phyloP scores from a whole-genome alignment of 2,329 filamentous ascomycete species.

The Pyrenochaeta sp. region DNA sequence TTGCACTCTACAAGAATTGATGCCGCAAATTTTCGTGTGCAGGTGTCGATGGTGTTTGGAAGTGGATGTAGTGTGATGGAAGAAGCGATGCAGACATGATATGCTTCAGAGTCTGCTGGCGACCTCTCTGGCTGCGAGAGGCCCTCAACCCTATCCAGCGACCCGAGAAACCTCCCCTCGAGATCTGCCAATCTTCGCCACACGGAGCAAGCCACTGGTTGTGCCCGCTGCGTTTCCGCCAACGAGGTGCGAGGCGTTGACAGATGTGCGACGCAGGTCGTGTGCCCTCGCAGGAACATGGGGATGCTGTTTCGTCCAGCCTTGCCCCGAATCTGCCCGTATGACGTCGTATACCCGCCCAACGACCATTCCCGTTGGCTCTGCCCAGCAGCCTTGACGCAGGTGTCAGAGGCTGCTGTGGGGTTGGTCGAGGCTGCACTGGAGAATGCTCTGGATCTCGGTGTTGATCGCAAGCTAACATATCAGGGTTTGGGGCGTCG shows the following conservation, averaged over 20 bases:
- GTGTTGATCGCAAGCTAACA: background rate
- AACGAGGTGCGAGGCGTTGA: slow-evolving; percentile 13
- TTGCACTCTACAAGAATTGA: background rate
- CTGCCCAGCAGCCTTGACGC: slow-evolving; percentile 5
- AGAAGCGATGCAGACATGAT: background rate
- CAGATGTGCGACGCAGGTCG: slow-evolving; percentile 10
- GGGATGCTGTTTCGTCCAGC: slow-evolving; percentile 8
- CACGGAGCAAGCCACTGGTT: slow-evolving; percentile 1
- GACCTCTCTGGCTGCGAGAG: background rate
- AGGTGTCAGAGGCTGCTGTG: slow-evolving; percentile 4
- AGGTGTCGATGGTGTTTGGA: too few species aligned
- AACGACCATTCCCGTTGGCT: slow-evolving; percentile 7
- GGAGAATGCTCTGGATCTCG: slow-evolving; percentile 4
- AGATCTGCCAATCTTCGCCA: slow-evolving; percentile 19
- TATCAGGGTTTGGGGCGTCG: slow-evolving; percentile 12
- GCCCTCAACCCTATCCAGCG: background rate
- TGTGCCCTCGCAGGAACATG: slow-evolving; percentile 11
- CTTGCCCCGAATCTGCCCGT: slow-evolving; percentile 25
- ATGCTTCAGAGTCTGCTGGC: background rate
- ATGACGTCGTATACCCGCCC: slow-evolving; percentile 24
- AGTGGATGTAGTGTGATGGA: too few species aligned
- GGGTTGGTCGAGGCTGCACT: slow-evolving; percentile 9
- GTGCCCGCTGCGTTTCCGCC: slow-evolving; percentile 3
- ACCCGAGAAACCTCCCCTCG: background rate
- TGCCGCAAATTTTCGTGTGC: too few species aligned